Evolutionary conservation across 1,284 basidiomycete genomes (phyloP).

Genomic region (Ganoderma meredithae): DNA sequence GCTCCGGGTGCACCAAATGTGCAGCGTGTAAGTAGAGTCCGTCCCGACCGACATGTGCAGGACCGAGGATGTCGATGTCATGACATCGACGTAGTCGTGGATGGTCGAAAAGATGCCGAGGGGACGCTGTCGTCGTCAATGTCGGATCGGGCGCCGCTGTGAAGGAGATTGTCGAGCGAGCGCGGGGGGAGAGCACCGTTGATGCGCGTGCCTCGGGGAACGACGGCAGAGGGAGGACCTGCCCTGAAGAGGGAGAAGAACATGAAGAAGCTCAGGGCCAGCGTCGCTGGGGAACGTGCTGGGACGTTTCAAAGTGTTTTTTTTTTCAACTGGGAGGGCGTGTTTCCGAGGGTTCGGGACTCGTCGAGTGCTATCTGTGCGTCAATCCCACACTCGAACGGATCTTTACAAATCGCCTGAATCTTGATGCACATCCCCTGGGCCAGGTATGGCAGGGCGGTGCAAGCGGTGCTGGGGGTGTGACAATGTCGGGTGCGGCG

Average conservation of each 20-base stretch:
- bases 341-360: slow-evolving; percentile 20
- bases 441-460: slow-evolving; percentile 19
- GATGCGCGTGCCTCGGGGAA: slow-evolving; percentile 13
- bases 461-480: slow-evolving; percentile 31
- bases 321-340: background rate
- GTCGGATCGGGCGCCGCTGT: background rate
- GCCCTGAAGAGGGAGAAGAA: slow-evolving; percentile 22
- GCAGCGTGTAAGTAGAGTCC: background rate
- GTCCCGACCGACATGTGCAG: background rate
- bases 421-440: slow-evolving; percentile 23
- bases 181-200: background rate
- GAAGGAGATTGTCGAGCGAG: background rate
- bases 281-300: slow-evolving; percentile 11
- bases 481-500: background rate
- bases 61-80: background rate
- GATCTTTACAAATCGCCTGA: slow-evolving; percentile 32
- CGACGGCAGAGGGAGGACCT: slow-evolving; percentile 22
- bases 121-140: background rate
- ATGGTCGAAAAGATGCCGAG: background rate
- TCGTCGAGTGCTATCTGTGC: slow-evolving; percentile 24
- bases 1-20: background rate
- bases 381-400: slow-evolving; percentile 22
- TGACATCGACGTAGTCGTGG: background rate
- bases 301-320: slow-evolving; percentile 24
- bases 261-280: slow-evolving; percentile 9